Evolutionary conservation across 371 early-diverging fungal genomes (phyloP), one percentile per base, ranked within the genome.

Genomic region (Choanephora cucurbitarum): DNA sequence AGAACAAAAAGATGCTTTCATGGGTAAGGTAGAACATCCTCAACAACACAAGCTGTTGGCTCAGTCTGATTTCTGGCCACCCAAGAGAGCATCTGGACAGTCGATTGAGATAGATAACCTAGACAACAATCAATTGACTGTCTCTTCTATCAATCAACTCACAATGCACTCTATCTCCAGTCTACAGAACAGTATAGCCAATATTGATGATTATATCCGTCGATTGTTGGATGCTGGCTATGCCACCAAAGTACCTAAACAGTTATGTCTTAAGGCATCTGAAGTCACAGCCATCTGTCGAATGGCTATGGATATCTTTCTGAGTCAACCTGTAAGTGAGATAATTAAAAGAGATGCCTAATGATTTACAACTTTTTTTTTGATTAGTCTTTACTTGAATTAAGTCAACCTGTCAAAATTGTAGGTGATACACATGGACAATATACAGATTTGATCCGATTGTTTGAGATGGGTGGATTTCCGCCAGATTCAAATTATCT

Each of bases 351-450:
- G n/a, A n/a, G n/a, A n/a, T n/a, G n/a, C n/a, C n/a, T n/a, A n/a
- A n/a, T n/a, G n/a, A n/a, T n/a, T n/a, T n/a, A n/a, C n/a, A n/a
- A n/a, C n/a, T n/a, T n/a, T n/a, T n/a, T n/a, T n/a, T n/a, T n/a
- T n/a, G n/a, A n/a, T n/a, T n/a, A 77, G 78, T 87, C 95, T 5
- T 81, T 99, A 49, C 75, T 99, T 39, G 98, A 99, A 72, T 80
- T 99, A 49, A 89, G 91, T 37, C 91, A 98, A n/a, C 97, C 98
- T 44, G 94, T 98, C 61, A 98, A 98, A 71, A 92, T 99, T 84
- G 91, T 84, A 63, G 91, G 95, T 49, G 98, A 98, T 70, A 94
- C 96, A 33, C 97, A 98, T 70, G 97, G 98, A 18, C 98, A 98
- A 83, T 90, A 86, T 66, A 79, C 87, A 3, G 98, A 97, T 70